These are phyloP conservation scores for Sanguinoderma infundibulare DNA, from an alignment of 1,284 basidiomycete genomes.

Conservation along the genomic window DNA sequence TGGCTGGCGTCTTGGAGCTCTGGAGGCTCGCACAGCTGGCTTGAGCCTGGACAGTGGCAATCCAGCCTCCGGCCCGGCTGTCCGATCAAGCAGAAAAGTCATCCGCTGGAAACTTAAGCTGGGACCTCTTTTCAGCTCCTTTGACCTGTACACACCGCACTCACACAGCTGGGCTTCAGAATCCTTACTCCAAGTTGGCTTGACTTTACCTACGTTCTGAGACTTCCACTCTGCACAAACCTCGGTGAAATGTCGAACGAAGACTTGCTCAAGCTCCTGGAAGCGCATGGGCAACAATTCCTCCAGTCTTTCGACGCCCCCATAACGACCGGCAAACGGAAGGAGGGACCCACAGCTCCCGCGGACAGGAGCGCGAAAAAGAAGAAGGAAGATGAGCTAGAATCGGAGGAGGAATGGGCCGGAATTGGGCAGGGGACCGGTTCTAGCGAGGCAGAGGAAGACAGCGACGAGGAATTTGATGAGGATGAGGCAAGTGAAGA, in stretches of 20 bases:
- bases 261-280: constrained; percentile 56
- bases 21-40: too few species aligned
- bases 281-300: constrained; percentile 69
- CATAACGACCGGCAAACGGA: constrained; percentile 26
- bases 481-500: constrained; percentile 23
- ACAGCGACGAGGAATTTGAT: constrained; percentile 22
- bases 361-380: constrained; percentile 29
- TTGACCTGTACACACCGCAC: not conserved
- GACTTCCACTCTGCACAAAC: not conserved
- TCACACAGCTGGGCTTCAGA: not conserved
- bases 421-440: constrained; percentile 28
- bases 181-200: not conserved
- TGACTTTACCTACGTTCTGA: not conserved
- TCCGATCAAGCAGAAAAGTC: too few species aligned
- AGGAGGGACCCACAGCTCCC: constrained; percentile 33
- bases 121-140: too few species aligned
- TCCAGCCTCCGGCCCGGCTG: too few species aligned
- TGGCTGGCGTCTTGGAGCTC: too few species aligned
- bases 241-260: constrained; percentile 31
- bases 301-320: constrained; percentile 54
- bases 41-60: too few species aligned
- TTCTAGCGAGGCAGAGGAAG: constrained; percentile 12
- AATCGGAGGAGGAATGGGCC: constrained; percentile 40
- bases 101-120: too few species aligned
- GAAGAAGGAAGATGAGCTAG: constrained; percentile 18